Base-by-base conservation (phyloP, 2,329 filamentous ascomycete genomes). In the Ceratocystis diversiconidia region DNA sequence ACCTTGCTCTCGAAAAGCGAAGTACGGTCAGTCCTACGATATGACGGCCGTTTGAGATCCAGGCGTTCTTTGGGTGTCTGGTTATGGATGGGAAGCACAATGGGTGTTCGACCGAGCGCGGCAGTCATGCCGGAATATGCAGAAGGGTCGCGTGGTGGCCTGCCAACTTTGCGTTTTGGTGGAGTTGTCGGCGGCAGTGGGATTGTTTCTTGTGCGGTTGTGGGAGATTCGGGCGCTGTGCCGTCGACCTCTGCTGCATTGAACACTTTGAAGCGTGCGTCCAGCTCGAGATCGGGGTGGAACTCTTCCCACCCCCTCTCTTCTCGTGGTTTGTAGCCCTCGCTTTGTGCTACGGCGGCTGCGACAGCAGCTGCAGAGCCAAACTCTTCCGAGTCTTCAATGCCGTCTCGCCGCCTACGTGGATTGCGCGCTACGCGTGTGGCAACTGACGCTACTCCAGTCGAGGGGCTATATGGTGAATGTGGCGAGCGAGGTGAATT, bases 281-380 rank as follows among this genome's bases (percentile, higher is more conserved):
- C 90, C 61, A 96, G 91, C 76, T 97, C 92, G 63, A 99, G 83
- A 71, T 96, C 90, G 0, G 90, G 91, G 75, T 99, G 94, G 69
- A 97, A 97, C 74, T 99, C 94, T 72, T 96, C 92, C 91, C 92
- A 99, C 63, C 90, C 90, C 69, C 92, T 86, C 77, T 99, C 94
- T 76, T 99, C 94, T 72, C 94, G 83, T 41, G 94, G 94, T 74
- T 99, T 99, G 76, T 97, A 97, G 62, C 92, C 92, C 78, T 97
- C 94, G 71, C 86, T 92, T 73, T 96, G 91, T 70, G 90, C 89
- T 67, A 94, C 88, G 3, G 89, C 88, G 5, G 90, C 91, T 62
- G 92, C 90, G 28, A 92, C 89, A 32, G 91, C 91, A 12, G 92
- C 90, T n/a, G 87, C 90, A 59, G 89, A 92, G 71, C 87, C 90